Base-by-base conservation (phyloP, 768 basidiomycete genomes). In the Rhodotorula diobovata region DNA sequence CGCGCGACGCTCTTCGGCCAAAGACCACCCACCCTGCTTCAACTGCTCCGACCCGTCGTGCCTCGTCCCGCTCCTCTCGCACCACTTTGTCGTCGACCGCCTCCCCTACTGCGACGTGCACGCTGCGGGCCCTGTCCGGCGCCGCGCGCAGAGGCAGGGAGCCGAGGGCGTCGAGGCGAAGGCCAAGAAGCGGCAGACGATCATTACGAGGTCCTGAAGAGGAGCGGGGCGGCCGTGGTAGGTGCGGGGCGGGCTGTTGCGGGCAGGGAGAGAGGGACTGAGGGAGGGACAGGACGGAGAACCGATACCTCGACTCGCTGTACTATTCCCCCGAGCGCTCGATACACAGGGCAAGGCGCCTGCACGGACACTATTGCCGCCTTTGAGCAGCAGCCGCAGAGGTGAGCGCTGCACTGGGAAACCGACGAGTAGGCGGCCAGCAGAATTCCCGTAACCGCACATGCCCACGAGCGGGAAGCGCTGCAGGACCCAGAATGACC, bases 1-100 rank as follows among this genome's bases (percentile, higher is more conserved):
- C 15, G n/a, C n/a, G 41, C 50, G 2, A 30, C 21, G 28, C n/a
- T 30, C 0, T 30, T 20, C 21, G 45, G 45, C 23, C 43, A 35
- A 70, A 78, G 76, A 77, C 45, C 77, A 78, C 63, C 75, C 76
- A 8, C 43, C 61, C 30, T 76, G 75, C 66, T 78, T 78, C 69
- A 51, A 28, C 28, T 78, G 77, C 68, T 71, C 74, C 39, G 43
- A 76, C 16, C 18, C 50, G 28, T 56, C 57, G 6, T 78, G 77
- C 66, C 10, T 14, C 35, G 28, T 57, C 25, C 70, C 68, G 0
- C 69, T 78, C 32, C 70, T 70, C 55, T 75, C 76, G 9, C 75
- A 76, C 53, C 77, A 77, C 60, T 78, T 76, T 20, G 70, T 78
- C 45, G 66, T 78, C 56, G 66, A 63, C 43, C 66, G 71, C 12